These are phyloP conservation scores for Cotoneaster glaucophyllus DNA, from an alignment of 306 rosid species.

Conservation along the genomic window DNA sequence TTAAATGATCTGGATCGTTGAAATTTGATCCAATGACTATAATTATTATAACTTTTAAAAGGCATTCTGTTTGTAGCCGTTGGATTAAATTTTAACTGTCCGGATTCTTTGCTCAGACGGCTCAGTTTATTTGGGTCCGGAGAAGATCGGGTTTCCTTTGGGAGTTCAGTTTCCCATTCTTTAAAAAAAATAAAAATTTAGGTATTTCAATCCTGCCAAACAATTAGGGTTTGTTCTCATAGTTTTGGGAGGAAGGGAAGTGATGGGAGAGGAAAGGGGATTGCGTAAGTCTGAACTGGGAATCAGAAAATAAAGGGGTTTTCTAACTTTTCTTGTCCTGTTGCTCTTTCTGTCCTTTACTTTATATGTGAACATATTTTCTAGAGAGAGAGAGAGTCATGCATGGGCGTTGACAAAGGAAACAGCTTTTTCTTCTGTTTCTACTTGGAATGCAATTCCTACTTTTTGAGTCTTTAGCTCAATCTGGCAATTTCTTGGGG, in stretches of 20 bases:
- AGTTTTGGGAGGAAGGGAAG: background rate
- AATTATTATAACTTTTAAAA: no score
- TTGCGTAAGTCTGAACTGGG: constrained; percentile 32
- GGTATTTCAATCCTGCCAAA: constrained; percentile 46
- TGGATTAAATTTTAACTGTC: no score
- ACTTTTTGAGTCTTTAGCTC: constrained; percentile 24
- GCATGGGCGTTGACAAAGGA: constrained; percentile 67
- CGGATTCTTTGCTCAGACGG: no score
- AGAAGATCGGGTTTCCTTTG: background rate
- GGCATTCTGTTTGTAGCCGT: no score
- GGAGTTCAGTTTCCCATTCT: background rate
- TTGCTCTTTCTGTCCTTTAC: constrained; percentile 20
- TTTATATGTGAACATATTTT: constrained; percentile 31
- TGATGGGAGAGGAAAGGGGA: background rate
- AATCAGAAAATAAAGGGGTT: constrained; percentile 16
- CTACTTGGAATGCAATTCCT: constrained; percentile 26
- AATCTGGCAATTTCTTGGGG: constrained; percentile 11
- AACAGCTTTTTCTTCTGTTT: constrained; percentile 28
- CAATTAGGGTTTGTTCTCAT: constrained; percentile 7
- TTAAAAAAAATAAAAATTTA: background rate
- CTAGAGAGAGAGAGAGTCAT: constrained; percentile 22
- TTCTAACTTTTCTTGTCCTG: constrained; percentile 39
- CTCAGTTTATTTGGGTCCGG: no score
- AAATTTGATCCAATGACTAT: no score
- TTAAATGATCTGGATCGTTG: no score